Conservation (phyloP, 345 rosid genomes). For the Draba incana region DNA sequence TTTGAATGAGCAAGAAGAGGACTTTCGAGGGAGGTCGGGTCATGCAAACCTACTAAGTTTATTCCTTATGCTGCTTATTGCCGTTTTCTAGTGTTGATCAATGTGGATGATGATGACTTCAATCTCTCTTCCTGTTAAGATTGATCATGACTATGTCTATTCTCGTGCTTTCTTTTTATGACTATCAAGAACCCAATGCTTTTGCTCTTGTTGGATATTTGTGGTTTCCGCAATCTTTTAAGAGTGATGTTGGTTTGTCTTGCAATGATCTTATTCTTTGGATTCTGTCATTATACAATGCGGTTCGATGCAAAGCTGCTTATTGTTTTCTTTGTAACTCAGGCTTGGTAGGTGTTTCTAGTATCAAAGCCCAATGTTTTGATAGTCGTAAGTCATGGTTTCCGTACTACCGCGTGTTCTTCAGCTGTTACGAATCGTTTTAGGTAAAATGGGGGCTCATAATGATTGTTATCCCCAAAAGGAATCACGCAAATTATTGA, state of each 20-base stretch:
- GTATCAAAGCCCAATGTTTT: background rate
- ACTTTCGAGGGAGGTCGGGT: background rate
- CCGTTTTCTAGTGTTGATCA: background rate
- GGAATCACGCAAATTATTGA: too few species aligned
- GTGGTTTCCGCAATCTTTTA: background rate
- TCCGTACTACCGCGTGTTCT: too few species aligned
- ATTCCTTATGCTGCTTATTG: slow-evolving; percentile 8
- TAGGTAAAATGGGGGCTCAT: too few species aligned
- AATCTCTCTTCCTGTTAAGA: background rate
- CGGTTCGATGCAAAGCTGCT: background rate
- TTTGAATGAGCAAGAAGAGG: slow-evolving; percentile 45
- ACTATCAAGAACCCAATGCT: slow-evolving; percentile 13
- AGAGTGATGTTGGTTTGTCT: slow-evolving; percentile 29
- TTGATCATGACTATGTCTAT: slow-evolving; percentile 23
- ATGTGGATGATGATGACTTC: slow-evolving; percentile 28
- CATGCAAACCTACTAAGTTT: background rate
- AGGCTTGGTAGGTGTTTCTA: background rate
- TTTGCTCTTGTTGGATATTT: slow-evolving; percentile 30
- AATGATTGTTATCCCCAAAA: too few species aligned
- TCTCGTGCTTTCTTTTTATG: background rate
- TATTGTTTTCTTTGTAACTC: background rate
- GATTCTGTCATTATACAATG: background rate
- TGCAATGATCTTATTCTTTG: background rate
- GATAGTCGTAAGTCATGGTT: background rate
- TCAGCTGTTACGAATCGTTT: too few species aligned